These are phyloP conservation scores for Calonectria henricotiae DNA, from an alignment of 2,329 filamentous ascomycete genomes.

Conservation along the genomic window DNA sequence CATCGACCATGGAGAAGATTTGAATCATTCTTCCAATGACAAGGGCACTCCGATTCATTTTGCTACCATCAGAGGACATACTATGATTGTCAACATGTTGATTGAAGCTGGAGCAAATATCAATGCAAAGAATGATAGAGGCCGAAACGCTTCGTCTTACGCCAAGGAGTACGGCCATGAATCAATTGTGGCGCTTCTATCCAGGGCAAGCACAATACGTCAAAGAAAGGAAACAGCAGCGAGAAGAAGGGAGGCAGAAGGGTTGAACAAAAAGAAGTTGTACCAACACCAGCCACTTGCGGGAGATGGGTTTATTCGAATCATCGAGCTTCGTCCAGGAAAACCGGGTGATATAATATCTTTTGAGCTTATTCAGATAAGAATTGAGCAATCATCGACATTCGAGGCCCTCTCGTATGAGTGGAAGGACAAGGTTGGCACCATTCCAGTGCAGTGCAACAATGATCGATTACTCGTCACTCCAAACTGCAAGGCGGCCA, in stretches of 20 bases:
- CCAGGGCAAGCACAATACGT: not conserved
- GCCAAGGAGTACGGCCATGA: constrained; percentile 5
- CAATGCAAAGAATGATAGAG: not conserved
- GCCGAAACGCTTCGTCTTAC: not conserved
- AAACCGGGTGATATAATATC: not conserved
- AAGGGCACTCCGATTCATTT: not conserved
- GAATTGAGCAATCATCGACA: not conserved
- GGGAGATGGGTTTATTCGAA: not conserved
- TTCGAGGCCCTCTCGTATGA: constrained; percentile 7
- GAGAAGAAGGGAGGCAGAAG: not conserved
- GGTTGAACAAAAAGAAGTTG: not conserved
- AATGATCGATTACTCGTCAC: not conserved
- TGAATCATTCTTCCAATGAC: not conserved
- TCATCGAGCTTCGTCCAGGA: not conserved
- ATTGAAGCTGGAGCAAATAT: constrained; percentile 1
- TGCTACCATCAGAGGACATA: not conserved
- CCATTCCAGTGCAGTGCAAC: not conserved
- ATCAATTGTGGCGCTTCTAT: not conserved
- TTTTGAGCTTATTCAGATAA: not conserved
- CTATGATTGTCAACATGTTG: not conserved
- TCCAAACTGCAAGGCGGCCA: not conserved
- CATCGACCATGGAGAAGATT: not conserved
- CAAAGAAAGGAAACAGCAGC: not conserved
- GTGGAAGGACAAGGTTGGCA: constrained; percentile 4
- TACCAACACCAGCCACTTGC: not conserved